Evolutionary conservation across 441 rosid genomes (phyloP), one percentile per base, ranked within the genome.

Genomic region (Populus hybrid): DNA sequence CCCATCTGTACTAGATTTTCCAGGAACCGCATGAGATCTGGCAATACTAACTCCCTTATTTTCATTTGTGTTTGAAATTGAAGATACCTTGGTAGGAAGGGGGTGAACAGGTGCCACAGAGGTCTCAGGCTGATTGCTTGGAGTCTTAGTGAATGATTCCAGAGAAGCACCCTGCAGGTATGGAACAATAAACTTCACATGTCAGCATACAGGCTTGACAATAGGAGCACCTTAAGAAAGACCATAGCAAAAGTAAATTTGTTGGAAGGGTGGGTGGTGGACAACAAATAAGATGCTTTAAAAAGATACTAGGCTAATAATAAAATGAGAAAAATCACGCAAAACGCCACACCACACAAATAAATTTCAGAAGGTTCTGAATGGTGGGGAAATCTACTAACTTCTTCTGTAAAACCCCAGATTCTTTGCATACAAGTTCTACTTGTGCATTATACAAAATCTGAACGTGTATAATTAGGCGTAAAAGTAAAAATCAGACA

Each of bases 1-100:
- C 86, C 95, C 97, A 95, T 95, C 98, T 95, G 99, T 95, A 95
- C 99, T 95, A 90, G 97, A 92, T 88, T 91, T 94, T 92, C 97
- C 99, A 93, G 90, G 91, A 95, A 93, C 99, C 99, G 91, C 97
- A 93, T 95, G 98, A 95, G 94, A 91, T 83, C 99, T 86, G 96
- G 90, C 88, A 90, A 92, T 84, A 95, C 93, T 93, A 91, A 90
- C 97, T 89, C 94, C 98, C 94, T 89, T 95, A 95, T 95, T 95
- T 93, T 95, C 95, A 95, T 91, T 92, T 88, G 86, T 90, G 92
- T 93, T 90, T 88, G 88, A 85, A 93, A 93, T 86, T 77, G 95
- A 95, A 92, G 99, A 88, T 95, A 95, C 97, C 99, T 95, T 95
- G 88, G 92, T 81, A 84, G 91, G 85, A 80, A 82, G 81, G 76